Evolutionary conservation across 2,329 filamentous ascomycete species (phyloP).

Genomic region (Penicillium sclerotigenum): DNA sequence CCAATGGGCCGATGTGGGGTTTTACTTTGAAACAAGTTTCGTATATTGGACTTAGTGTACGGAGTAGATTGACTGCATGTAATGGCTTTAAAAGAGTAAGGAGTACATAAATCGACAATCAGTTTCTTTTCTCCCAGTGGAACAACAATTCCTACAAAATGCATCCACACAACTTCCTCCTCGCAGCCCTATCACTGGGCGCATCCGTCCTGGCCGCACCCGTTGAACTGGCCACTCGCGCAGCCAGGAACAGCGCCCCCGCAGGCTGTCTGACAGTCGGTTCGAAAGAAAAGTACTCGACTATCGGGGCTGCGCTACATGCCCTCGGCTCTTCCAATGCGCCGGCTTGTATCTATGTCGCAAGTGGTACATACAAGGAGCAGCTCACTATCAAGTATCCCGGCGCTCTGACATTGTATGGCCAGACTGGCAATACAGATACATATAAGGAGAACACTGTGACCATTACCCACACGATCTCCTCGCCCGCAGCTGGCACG

Average conservation of each 20-base stretch:
- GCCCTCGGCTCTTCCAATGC: constrained; percentile 24
- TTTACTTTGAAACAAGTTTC: neutral
- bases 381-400: constrained; percentile 31
- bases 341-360: constrained; percentile 34
- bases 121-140: neutral
- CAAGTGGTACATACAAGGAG: constrained; percentile 33
- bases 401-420: constrained; percentile 32
- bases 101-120: neutral
- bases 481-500: constrained; percentile 29
- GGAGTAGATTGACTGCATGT: too few relatives aligned
- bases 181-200: constrained; percentile 11
- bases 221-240: constrained; percentile 8
- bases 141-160: constrained; percentile 1
- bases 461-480: constrained; percentile 33
- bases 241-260: constrained; percentile 20
- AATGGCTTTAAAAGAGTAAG: too few relatives aligned
- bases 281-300: constrained; percentile 20
- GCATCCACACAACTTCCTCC: constrained; percentile 3
- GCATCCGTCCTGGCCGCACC: constrained; percentile 3
- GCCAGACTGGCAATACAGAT: constrained; percentile 29
- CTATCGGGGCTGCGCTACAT: constrained; percentile 26
- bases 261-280: constrained; percentile 28
- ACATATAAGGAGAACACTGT: constrained; percentile 34
- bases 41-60: neutral
- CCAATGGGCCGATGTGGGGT: neutral